A percentile compares a stretch with the other conserved stretches of the same genome.
phyloP scores from a whole-genome alignment of 2,329 filamentous ascomycete species.

The Scopulariopsis brevicaulis region DNA sequence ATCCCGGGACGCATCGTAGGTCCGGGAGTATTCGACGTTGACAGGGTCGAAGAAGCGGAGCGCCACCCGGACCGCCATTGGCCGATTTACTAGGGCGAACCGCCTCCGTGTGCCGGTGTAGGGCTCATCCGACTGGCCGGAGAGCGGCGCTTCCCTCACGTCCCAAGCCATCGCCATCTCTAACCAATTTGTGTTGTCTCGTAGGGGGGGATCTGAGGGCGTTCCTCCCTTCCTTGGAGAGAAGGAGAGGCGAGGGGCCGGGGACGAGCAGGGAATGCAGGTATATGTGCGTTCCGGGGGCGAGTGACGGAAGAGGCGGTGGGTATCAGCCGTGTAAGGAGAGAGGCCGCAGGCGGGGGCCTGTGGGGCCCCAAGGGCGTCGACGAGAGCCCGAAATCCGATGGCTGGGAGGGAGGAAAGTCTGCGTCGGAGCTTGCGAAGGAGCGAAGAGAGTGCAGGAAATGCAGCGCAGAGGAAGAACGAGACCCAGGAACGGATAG shows the following conservation, averaged over 20 bases:
- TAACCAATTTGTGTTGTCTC: not conserved
- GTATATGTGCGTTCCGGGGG: not conserved
- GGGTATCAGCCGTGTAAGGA: not conserved
- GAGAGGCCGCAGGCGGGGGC: not conserved
- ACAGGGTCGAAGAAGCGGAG: conserved; percentile 33
- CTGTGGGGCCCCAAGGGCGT: not conserved
- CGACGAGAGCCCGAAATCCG: not conserved
- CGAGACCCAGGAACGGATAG: not conserved
- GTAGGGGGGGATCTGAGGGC: not conserved
- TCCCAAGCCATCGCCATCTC: conserved; percentile 8
- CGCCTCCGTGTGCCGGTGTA: conserved; percentile 15
- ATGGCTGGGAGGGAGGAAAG: not conserved
- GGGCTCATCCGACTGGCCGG: conserved; percentile 6
- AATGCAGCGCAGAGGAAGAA: not conserved
- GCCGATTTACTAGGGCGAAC: conserved; percentile 15
- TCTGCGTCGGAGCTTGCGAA: not conserved
- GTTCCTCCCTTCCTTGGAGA: not conserved
- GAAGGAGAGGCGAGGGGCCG: not conserved
- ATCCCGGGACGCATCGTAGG: conserved; percentile 32
- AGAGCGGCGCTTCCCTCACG: conserved; percentile 3
- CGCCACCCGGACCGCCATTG: conserved; percentile 28
- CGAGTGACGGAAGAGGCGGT: not conserved
- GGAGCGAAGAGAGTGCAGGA: not conserved
- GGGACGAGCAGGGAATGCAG: not conserved
- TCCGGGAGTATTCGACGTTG: conserved; percentile 28